phyloP scores from a whole-genome alignment of 2,329 filamentous ascomycete genomes.

The Xylaria sp. region DNA sequence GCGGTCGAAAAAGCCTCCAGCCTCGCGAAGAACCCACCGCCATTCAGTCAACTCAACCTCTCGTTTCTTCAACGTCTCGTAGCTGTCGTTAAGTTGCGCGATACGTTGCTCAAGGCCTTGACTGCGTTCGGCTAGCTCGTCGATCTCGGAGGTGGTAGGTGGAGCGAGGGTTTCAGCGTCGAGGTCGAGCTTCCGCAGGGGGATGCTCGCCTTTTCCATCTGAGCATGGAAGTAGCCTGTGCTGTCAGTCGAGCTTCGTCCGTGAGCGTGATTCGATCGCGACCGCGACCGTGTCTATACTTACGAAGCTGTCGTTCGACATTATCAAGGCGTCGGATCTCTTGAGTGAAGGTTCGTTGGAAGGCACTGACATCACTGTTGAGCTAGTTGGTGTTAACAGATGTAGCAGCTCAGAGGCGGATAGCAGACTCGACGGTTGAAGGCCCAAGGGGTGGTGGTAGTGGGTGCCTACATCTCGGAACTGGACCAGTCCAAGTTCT shows the following conservation, averaged over 20 bases:
- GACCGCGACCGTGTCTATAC: conserved; percentile 52
- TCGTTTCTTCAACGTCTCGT: conserved; percentile 97
- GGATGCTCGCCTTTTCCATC: conserved; percentile 92
- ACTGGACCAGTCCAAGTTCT: conserved; percentile 96
- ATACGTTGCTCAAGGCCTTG: conserved; percentile 93
- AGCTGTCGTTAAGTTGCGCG: conserved; percentile 93
- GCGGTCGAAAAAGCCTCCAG: conserved; percentile 96
- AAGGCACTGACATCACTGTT: conserved; percentile 94
- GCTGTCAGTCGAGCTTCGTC: conserved; percentile 47
- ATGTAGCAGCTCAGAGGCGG: conserved; percentile 9
- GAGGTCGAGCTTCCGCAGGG: conserved; percentile 89
- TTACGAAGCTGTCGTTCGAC: conserved; percentile 95
- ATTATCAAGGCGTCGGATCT: conserved; percentile 97
- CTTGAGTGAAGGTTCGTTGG: conserved; percentile 96
- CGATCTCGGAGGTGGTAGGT: conserved; percentile 93
- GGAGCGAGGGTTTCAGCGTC: conserved; percentile 88
- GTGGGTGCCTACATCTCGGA: conserved; percentile 82
- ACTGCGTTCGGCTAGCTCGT: conserved; percentile 91
- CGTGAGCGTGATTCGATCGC: conserved; percentile 16
- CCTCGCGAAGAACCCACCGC: conserved; percentile 97
- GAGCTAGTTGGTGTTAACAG: conserved; percentile 66
- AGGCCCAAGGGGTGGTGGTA: conserved; percentile 36
- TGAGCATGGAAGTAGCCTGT: conserved; percentile 92
- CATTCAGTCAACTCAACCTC: conserved; percentile 97
- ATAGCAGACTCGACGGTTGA: background rate